phyloP scores from a whole-genome alignment of 2,329 filamentous ascomycete species.

The Pyrenochaeta sp. region DNA sequence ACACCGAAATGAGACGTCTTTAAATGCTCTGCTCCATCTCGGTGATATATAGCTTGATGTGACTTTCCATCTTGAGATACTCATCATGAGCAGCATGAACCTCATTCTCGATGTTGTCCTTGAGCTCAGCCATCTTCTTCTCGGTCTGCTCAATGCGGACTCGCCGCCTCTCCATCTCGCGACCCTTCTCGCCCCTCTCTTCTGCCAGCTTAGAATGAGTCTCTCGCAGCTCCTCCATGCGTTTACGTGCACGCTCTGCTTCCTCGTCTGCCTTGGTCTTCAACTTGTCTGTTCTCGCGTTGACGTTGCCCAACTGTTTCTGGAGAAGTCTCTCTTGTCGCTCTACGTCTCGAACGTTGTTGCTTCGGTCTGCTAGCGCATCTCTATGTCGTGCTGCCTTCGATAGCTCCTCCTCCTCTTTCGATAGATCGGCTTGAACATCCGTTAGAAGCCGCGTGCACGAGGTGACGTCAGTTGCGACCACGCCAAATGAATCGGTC shows the following conservation, averaged over 20 bases:
- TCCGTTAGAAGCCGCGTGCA: constrained; percentile 92
- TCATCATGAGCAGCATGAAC: constrained; percentile 90
- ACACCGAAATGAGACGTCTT: background rate
- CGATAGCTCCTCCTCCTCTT: constrained; percentile 89
- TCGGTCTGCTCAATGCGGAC: constrained; percentile 98
- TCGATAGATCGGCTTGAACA: constrained; percentile 80
- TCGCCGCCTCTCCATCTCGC: constrained; percentile 89
- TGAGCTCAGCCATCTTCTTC: constrained; percentile 99
- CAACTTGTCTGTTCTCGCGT: constrained; percentile 84
- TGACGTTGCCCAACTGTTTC: constrained; percentile 85
- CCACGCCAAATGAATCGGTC: constrained; percentile 85
- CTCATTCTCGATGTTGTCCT: constrained; percentile 96
- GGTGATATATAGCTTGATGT: constrained; percentile 96
- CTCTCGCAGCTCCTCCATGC: constrained; percentile 87
- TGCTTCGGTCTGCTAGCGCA: constrained; percentile 84
- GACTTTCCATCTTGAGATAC: constrained; percentile 96
- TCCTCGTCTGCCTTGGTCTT: constrained; percentile 82
- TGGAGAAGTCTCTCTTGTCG: constrained; percentile 83
- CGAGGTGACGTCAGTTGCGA: constrained; percentile 83
- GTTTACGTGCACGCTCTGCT: constrained; percentile 79
- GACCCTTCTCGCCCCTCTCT: constrained; percentile 84
- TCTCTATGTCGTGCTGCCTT: constrained; percentile 84
- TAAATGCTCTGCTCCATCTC: constrained; percentile 89
- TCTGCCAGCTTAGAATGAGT: constrained; percentile 83
- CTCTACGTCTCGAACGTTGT: constrained; percentile 91